Conservation (phyloP, 2,329 filamentous ascomycete species). For the Fusarium clavum region DNA sequence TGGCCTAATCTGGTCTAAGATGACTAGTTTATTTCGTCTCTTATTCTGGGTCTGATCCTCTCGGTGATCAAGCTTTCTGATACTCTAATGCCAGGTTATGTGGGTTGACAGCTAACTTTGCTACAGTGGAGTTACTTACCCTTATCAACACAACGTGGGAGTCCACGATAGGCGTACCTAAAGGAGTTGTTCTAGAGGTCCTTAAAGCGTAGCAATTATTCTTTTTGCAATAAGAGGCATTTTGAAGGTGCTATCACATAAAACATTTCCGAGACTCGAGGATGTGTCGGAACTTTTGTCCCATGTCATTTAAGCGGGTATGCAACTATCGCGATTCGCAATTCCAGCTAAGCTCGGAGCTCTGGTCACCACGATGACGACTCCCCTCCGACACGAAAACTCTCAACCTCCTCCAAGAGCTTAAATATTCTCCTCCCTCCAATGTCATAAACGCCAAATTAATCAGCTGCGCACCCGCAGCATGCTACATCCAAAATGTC, state of each 20-base stretch:
- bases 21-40: no score
- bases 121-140: neutral
- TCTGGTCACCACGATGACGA: conserved; percentile 37
- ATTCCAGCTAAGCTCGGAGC: conserved; percentile 40
- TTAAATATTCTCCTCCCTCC: neutral
- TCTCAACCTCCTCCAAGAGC: conserved; percentile 1
- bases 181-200: neutral
- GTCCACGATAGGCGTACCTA: neutral
- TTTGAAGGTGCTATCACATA: neutral
- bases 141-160: neutral
- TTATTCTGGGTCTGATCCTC: neutral
- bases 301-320: conserved; percentile 40
- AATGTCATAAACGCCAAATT: conserved; percentile 37
- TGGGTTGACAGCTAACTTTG: neutral
- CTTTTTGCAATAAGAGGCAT: neutral
- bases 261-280: neutral
- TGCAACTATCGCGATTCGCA: conserved; percentile 46
- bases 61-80: neutral
- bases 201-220: neutral
- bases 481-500: conserved; percentile 49
- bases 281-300: neutral
- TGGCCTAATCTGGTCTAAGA: no score
- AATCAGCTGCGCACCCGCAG: conserved; percentile 33
- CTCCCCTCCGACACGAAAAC: conserved; percentile 9
- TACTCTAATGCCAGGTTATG: neutral